Evolutionary conservation across 2,329 filamentous ascomycete species (phyloP).

Genomic region (Scytalidium sp.): DNA sequence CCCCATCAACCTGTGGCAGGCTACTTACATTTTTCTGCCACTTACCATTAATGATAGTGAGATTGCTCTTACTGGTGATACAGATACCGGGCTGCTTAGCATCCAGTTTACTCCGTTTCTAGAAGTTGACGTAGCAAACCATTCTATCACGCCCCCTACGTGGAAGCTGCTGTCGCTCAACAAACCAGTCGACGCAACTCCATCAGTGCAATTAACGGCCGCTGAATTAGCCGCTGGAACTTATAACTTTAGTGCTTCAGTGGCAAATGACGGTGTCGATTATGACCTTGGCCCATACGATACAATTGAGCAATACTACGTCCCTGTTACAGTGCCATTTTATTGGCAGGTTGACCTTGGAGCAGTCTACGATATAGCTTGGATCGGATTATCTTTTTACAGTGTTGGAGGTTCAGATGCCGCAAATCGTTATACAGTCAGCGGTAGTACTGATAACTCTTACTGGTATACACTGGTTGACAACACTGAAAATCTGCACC

Average conservation of each 20-base stretch:
- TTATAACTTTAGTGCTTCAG: constrained; percentile 4
- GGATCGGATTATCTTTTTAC: constrained; percentile 7
- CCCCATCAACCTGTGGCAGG: background rate
- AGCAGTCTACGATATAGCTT: constrained; percentile 1
- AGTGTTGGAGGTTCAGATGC: constrained; percentile 6
- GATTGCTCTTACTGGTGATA: background rate
- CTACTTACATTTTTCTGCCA: constrained; percentile 3
- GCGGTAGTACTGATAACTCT: constrained; percentile 1
- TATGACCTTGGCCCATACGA: constrained; percentile 4
- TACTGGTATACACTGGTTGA: constrained; percentile 2
- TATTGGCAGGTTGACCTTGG: constrained; percentile 8
- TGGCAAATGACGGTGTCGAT: constrained; percentile 4
- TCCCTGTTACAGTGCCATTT: constrained; percentile 2
- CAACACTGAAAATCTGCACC: constrained; percentile 2
- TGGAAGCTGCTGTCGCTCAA: constrained; percentile 6
- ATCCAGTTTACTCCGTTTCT: constrained; percentile 1
- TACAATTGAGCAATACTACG: constrained; percentile 4
- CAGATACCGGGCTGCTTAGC: constrained; percentile 2
- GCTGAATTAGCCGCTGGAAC: constrained; percentile 4
- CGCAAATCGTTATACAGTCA: constrained; percentile 5
- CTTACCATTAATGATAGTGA: constrained; percentile 2
- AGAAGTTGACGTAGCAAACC: background rate
- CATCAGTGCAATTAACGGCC: background rate
- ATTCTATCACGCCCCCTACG: background rate
- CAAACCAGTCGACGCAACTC: constrained; percentile 3